phyloP scores from a whole-genome alignment of 306 rosid species.

The Quercus robur region DNA sequence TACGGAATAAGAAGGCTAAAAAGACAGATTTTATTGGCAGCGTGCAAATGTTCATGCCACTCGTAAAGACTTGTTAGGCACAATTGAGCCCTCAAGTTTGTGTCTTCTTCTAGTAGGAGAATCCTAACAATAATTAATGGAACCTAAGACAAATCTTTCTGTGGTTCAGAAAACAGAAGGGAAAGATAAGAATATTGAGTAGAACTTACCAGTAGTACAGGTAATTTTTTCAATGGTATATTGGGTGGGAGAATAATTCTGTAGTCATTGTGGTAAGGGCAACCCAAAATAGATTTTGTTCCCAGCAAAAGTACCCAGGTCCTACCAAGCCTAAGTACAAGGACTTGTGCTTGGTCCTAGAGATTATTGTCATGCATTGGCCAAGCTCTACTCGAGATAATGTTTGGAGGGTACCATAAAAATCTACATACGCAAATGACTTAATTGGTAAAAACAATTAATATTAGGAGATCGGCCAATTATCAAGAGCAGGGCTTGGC shows the following conservation, averaged over 20 bases:
- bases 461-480: no score
- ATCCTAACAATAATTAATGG: slow-evolving; percentile 1
- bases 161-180: not conserved
- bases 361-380: not conserved
- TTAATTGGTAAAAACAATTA: no score
- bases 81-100: slow-evolving; percentile 23
- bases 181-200: not conserved
- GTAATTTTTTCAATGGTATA: not conserved
- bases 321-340: not conserved
- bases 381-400: not conserved
- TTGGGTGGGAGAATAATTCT: not conserved
- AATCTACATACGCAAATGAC: not conserved
- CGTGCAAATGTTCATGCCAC: not conserved
- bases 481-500: no score
- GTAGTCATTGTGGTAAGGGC: not conserved
- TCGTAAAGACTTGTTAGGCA: slow-evolving; percentile 1
- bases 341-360: not conserved
- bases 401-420: not conserved
- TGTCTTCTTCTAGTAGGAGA: slow-evolving; percentile 12
- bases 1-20: not conserved
- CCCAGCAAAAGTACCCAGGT: not conserved
- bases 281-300: not conserved
- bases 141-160: not conserved
- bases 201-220: not conserved
- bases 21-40: slow-evolving; percentile 24